These are phyloP conservation scores for Phytopythium chamaehyphon DNA, from an alignment of 352 stramenopile genomes.

Conservation along the genomic window DNA sequence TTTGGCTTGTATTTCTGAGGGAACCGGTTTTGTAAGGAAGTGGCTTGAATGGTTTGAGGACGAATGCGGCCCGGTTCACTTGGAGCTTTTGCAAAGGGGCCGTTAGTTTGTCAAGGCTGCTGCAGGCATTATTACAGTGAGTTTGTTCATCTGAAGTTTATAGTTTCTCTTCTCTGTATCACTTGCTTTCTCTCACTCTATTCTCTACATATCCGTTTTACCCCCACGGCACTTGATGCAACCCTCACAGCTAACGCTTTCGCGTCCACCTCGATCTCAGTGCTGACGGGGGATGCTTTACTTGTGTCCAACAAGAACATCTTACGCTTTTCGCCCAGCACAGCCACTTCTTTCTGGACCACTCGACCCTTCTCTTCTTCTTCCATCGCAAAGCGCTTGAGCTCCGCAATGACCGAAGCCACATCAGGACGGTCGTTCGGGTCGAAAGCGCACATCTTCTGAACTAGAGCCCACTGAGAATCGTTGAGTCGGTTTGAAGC, in stretches of 20 bases:
- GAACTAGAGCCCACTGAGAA: constrained; percentile 21
- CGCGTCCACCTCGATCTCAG: too few relatives aligned
- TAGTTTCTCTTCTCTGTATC: too few relatives aligned
- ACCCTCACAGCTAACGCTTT: too few relatives aligned
- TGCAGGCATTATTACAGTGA: too few relatives aligned
- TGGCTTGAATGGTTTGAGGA: background rate
- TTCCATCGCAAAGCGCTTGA: background rate
- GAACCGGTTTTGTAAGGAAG: background rate
- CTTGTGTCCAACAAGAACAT: background rate
- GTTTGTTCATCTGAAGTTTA: too few relatives aligned
- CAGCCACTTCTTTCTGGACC: background rate
- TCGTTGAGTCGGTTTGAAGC: constrained; percentile 8
- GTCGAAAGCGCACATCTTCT: constrained; percentile 20
- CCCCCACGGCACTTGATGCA: too few relatives aligned
- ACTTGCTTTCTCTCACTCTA: too few relatives aligned
- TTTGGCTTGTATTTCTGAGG: background rate
- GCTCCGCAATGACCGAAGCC: background rate
- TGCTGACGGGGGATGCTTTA: too few relatives aligned
- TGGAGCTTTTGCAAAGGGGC: too few relatives aligned
- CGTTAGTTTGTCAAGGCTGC: too few relatives aligned
- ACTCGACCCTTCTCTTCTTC: background rate
- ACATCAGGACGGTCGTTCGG: constrained; percentile 9
- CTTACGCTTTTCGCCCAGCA: background rate
- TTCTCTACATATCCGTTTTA: too few relatives aligned
- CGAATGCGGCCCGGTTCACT: background rate